phyloP scores from a whole-genome alignment of 106 monocot species.

The Gastrodia elata region DNA sequence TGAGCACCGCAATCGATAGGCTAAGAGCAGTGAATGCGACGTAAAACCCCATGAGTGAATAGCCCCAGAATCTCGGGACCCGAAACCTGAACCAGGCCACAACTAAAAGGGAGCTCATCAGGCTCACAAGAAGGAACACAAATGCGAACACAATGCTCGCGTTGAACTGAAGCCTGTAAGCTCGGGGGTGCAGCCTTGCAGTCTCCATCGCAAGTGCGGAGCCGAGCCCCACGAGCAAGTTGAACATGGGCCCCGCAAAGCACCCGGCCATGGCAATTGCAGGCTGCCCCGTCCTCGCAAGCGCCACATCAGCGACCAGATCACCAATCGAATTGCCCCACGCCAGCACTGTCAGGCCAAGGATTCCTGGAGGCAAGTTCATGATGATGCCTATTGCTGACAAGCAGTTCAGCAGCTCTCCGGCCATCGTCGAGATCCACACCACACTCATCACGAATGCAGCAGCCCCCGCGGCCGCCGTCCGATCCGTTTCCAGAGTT shows the following conservation, averaged over 20 bases:
- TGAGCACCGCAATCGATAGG: slow-evolving; percentile 39
- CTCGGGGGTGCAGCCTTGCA: slow-evolving; percentile 42
- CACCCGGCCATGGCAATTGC: slow-evolving; percentile 91
- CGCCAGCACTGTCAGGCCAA: slow-evolving; percentile 87
- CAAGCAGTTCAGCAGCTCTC: slow-evolving; percentile 73
- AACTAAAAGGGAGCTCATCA: slow-evolving; percentile 84
- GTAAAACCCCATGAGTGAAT: slow-evolving; percentile 78
- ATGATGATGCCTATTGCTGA: slow-evolving; percentile 48
- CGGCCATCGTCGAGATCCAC: slow-evolving; percentile 95
- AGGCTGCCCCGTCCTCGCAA: slow-evolving; percentile 78
- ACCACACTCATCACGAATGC: slow-evolving; percentile 88
- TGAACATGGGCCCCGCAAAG: slow-evolving; percentile 97
- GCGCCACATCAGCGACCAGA: slow-evolving; percentile 80
- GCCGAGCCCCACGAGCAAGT: slow-evolving; percentile 90
- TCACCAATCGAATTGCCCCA: slow-evolving; percentile 97
- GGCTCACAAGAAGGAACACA: slow-evolving; percentile 79
- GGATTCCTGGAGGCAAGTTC: slow-evolving; percentile 64
- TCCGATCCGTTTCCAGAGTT: slow-evolving; percentile 39
- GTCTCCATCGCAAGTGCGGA: slow-evolving; percentile 63
- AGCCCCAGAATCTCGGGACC: slow-evolving; percentile 89
- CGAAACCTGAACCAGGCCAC: slow-evolving; percentile 85
- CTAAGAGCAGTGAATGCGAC: slow-evolving; percentile 62
- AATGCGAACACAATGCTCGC: slow-evolving; percentile 78
- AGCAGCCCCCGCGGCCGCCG: slow-evolving; percentile 26
- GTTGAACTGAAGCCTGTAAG: slow-evolving; percentile 65